These are phyloP conservation scores for Westerdykella ornata DNA, from an alignment of 2,329 filamentous ascomycete genomes.

Conservation along the genomic window DNA sequence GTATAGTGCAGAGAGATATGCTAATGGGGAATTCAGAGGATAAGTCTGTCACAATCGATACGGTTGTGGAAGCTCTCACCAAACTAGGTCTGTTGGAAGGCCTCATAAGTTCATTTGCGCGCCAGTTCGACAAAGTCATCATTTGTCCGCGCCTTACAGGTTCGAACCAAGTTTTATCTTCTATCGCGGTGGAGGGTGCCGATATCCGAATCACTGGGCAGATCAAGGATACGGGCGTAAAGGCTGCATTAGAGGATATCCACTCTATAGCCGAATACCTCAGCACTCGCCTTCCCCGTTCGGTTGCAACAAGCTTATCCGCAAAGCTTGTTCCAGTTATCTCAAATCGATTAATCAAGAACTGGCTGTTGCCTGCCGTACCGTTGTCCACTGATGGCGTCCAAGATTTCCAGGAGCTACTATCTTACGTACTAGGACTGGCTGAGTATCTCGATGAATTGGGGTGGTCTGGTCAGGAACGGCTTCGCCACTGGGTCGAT, in stretches of 20 bases:
- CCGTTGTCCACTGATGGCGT: conserved; percentile 69
- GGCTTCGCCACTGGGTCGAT: conserved; percentile 72
- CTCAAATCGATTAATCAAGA: conserved; percentile 59
- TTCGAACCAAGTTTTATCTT: conserved; percentile 31
- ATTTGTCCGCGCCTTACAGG: conserved; percentile 52
- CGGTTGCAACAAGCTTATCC: conserved; percentile 52
- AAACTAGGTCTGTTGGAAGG: conserved; percentile 41
- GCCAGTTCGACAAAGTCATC: conserved; percentile 56
- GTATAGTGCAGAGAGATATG: background rate
- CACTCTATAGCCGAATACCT: conserved; percentile 46
- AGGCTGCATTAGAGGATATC: conserved; percentile 26
- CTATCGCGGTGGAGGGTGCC: conserved; percentile 31
- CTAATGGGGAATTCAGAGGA: conserved; percentile 7
- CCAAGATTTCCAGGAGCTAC: conserved; percentile 60
- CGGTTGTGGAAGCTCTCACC: conserved; percentile 31
- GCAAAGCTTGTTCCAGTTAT: conserved; percentile 64
- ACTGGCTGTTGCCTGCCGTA: conserved; percentile 70
- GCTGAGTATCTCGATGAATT: conserved; percentile 56
- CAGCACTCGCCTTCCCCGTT: conserved; percentile 44
- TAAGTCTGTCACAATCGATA: conserved; percentile 25
- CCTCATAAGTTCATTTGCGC: conserved; percentile 55
- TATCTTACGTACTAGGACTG: conserved; percentile 60
- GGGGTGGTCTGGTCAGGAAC: conserved; percentile 55
- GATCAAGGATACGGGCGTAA: conserved; percentile 24
- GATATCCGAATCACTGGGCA: conserved; percentile 27